Conservation (phyloP, 805 yeast species). For the Metschnikowia cerradonensis region DNA sequence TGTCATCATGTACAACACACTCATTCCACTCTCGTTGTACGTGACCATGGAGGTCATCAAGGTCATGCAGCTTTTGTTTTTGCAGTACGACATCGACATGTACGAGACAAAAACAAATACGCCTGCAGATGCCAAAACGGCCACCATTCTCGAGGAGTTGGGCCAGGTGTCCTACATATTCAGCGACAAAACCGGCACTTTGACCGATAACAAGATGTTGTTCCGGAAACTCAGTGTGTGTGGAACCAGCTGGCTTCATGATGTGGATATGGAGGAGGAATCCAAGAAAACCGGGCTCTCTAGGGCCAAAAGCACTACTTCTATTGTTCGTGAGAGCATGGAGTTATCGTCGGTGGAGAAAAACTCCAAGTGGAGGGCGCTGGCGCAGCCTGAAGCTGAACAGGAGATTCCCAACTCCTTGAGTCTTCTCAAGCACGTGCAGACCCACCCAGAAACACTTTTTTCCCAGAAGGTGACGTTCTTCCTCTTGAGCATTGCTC, state of each 20-base stretch:
- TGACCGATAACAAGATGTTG: conserved; percentile 91
- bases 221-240: conserved; percentile 84
- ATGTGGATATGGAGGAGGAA: conserved; percentile 39
- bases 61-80: conserved; percentile 72
- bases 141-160: conserved; percentile 90
- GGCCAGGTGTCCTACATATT: conserved; percentile 96
- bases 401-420: conserved; percentile 49
- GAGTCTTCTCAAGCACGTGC: conserved; percentile 66
- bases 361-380: conserved; percentile 40
- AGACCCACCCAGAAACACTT: conserved; percentile 61
- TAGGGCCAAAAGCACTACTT: conserved; percentile 24
- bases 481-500: conserved; percentile 74
- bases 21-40: conserved; percentile 90
- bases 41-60: conserved; percentile 96
- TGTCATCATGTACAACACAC: conserved; percentile 93
- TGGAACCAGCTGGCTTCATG: conserved; percentile 89
- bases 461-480: conserved; percentile 73
- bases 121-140: conserved; percentile 92
- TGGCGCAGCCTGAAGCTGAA: conserved; percentile 43
- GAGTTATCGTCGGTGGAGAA: conserved; percentile 26
- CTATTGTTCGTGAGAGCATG: conserved; percentile 31
- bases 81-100: conserved; percentile 94
- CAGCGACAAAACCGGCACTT: conserved; percentile 95
- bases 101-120: conserved; percentile 80
- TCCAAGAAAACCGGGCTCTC: background rate